Evolutionary conservation across 225 moss, liverwort and hornwort species (phyloP), one percentile per base, ranked within the genome.

Genomic region (Polytrichum commune): DNA sequence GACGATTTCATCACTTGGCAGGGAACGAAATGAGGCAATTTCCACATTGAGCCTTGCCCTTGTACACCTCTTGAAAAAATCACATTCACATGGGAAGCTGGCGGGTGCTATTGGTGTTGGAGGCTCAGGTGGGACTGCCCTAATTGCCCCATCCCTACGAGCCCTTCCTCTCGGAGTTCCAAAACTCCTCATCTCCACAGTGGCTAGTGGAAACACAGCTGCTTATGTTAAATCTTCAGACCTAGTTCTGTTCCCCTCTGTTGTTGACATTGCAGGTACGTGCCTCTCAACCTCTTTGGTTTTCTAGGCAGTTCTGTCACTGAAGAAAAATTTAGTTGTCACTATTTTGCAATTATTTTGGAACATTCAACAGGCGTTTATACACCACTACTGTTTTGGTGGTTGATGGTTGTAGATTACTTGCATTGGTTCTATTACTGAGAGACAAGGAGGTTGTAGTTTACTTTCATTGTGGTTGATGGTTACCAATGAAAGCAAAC

Each of bases 171-270:
- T 97, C 18, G 96, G 96, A 29, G 75, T 90, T 65, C 96, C 96
- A 8, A 97, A 97, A 82, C 78, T 92, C 27, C 55, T 97, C 73
- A 83, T 97, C 55, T 93, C 96, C 58, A 97, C 96, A 5, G 85
- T 97, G 30, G 96, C 96, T 1, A 97, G 93, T 73, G 93, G 92
- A 76, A 93, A 93, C 68, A 90, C 96, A 20, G 86, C 88, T 77
- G 85, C 86, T 28, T 97, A 89, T 72, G 71, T 93, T 33, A 83
- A 86, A 73, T 62, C 90, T 57, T 81, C 96, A 35, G 96, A 97
- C 67, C 90, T 97, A 27, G 85, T 89, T 66, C 82, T 97, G 57
- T 54, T 93, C 58, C 93, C 96, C 67, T 93, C 96, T 8, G 93
- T 93, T 78, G 93, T 93, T 27, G 96, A 97, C 77, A 83, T 97